Evolutionary conservation across 768 basidiomycete genomes (phyloP), one percentile per base, ranked within the genome.

Genomic region (Naganishia antarctica): DNA sequence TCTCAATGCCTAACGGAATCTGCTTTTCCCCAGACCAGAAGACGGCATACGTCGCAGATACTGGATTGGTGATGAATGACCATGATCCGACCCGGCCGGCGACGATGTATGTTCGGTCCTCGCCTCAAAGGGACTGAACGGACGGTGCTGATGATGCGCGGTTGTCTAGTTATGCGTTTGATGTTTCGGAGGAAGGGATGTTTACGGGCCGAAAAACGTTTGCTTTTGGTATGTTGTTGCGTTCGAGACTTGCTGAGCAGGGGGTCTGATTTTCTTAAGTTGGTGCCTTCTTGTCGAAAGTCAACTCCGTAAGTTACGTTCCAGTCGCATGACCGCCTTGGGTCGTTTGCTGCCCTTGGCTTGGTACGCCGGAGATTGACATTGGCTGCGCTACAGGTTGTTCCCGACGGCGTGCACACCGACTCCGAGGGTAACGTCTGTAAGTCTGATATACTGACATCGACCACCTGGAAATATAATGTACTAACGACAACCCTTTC

Each of bases 1-100:
- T 90, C 70, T 81, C 82, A 64, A 82, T 83, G 68, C 82, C 82
- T 46, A 91, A 90, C 70, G 90, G 88, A 1, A 82, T 90, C 58
- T 86, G 87, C 0, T 86, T 90, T 73, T 83, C 82, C n/a, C 76
- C 79, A 1, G 84, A 86, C 66, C 87, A 87, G 9, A 82, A 76
- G 51, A 82, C 79, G 8, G 87, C 84, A 3, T 90, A 86, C 71
- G 80, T 90, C 23, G 67, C 75, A n/a, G 75, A 76, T 65, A 76
- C 75, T 1, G 75, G 75, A 44, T 63, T 64, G 66, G 62, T 59
- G 66, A 58, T 53, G 64, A 68, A 69, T 44, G 74, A 72, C 37
- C 70, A 28, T 46, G 62, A 48, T 29, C 63, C 53, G 9, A 87
- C 85, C 0, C 73, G 79, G 12, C 86, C 87, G 18, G 82, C 86